These are phyloP conservation scores for Botrytis porri DNA, from an alignment of 2,329 filamentous ascomycete species.

Conservation along the genomic window DNA sequence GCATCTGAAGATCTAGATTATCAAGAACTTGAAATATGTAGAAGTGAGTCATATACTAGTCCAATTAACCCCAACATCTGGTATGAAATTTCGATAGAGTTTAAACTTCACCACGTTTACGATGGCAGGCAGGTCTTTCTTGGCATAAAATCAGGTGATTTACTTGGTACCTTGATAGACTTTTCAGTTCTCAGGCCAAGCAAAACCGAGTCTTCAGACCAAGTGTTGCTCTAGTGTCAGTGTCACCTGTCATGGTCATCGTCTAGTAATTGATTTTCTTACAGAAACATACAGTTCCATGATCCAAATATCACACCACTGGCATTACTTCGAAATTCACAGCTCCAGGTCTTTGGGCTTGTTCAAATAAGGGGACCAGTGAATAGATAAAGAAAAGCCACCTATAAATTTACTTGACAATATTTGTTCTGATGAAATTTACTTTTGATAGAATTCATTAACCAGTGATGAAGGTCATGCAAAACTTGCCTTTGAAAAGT, in stretches of 20 bases:
- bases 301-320: neutral
- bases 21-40: neutral
- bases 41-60: neutral
- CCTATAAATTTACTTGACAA: neutral
- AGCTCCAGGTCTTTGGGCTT: neutral
- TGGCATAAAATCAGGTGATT: neutral
- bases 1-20: neutral
- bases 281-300: neutral
- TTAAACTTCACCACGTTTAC: neutral
- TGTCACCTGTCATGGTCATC: neutral
- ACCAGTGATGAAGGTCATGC: neutral
- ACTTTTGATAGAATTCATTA: too few species aligned
- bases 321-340: neutral
- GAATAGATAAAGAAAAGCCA: too few species aligned
- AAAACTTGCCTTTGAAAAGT: neutral
- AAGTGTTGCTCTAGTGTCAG: neutral
- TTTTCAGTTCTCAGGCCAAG: neutral
- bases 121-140: neutral
- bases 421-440: neutral
- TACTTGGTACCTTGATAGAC: neutral
- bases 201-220: neutral
- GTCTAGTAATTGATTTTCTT: neutral
- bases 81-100: neutral
- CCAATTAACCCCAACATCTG: neutral
- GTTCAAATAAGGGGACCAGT: neutral